A percentile compares a stretch with the other conserved stretches of the same genome.
These are phyloP conservation scores for Licmophora abbreviata DNA, from an alignment of 108 stramenopile species.

Conservation along the genomic window DNA sequence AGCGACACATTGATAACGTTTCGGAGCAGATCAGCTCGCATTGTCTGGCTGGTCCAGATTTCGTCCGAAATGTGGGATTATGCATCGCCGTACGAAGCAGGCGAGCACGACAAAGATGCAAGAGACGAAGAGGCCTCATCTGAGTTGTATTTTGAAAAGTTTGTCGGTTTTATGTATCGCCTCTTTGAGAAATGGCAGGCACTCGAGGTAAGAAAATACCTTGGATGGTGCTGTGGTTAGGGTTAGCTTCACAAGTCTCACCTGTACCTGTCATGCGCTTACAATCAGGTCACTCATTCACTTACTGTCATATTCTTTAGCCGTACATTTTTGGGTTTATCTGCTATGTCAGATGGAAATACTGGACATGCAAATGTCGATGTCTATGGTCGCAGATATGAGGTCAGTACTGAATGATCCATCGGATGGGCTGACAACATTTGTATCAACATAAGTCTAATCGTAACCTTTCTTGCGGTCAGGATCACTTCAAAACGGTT, in stretches of 20 bases:
- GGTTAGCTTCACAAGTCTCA: constrained; percentile 10
- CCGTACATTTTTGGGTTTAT: constrained; percentile 55
- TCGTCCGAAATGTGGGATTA: constrained; percentile 97
- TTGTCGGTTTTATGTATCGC: constrained; percentile 57
- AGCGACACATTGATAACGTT: constrained; percentile 86
- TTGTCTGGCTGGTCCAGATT: constrained; percentile 97
- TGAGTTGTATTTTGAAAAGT: constrained; percentile 81
- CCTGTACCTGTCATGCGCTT: constrained; percentile 1
- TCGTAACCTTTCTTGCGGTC: not conserved
- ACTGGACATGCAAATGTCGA: constrained; percentile 31
- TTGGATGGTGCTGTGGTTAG: constrained; percentile 9
- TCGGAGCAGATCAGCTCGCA: constrained; percentile 86
- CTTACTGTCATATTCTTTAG: constrained; percentile 93
- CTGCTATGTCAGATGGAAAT: constrained; percentile 1
- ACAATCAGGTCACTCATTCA: constrained; percentile 73
- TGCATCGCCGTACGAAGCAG: constrained; percentile 51
- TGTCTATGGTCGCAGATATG: constrained; percentile 64
- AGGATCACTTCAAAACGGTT: constrained; percentile 87
- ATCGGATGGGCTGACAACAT: not conserved
- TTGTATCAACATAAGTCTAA: not conserved
- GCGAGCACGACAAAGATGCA: no score
- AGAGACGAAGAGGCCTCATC: constrained; percentile 45
- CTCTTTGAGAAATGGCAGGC: constrained; percentile 84
- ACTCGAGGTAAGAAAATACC: constrained; percentile 49
- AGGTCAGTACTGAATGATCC: constrained; percentile 13